Conservation (phyloP, 805 yeast species). For the Starmerella vaccinii region DNA sequence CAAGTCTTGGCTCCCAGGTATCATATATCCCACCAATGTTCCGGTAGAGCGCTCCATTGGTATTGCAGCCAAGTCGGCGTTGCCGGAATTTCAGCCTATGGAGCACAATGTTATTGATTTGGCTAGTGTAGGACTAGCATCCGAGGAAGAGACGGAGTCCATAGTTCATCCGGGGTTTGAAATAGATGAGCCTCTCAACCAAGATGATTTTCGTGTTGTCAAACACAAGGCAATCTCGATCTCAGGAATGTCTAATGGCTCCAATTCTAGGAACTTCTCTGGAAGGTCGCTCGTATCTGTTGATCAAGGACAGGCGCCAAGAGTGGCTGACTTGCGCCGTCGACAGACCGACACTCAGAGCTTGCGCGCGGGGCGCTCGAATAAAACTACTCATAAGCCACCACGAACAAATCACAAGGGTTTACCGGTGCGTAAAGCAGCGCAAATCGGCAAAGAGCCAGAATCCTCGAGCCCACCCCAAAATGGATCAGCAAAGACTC, state of each 20-base stretch:
- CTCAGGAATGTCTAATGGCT: neutral
- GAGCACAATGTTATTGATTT: neutral
- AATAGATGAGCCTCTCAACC: conserved; percentile 14
- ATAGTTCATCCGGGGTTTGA: conserved; percentile 13
- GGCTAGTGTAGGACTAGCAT: conserved; percentile 6
- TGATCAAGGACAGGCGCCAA: conserved; percentile 11
- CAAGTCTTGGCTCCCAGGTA: conserved; percentile 23
- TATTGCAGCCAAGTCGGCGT: neutral
- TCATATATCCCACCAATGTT: conserved; percentile 19
- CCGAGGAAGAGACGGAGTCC: conserved; percentile 12
- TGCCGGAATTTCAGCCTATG: neutral
- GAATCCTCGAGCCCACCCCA: neutral
- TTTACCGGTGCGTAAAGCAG: neutral
- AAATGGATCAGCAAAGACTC: neutral
- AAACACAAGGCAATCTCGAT: neutral
- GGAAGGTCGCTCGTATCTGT: conserved; percentile 3
- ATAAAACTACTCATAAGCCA: neutral
- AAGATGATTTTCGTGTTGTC: conserved; percentile 10
- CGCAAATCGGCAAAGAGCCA: neutral
- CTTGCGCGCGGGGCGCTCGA: neutral
- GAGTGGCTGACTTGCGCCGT: conserved; percentile 10
- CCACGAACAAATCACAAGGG: neutral
- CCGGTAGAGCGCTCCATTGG: conserved; percentile 8
- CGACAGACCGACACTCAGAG: conserved; percentile 18
- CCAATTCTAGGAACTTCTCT: neutral